Base-by-base conservation (phyloP, 2,329 filamentous ascomycete species). In the Ophiocordyceps camponoti-rufipedis region DNA sequence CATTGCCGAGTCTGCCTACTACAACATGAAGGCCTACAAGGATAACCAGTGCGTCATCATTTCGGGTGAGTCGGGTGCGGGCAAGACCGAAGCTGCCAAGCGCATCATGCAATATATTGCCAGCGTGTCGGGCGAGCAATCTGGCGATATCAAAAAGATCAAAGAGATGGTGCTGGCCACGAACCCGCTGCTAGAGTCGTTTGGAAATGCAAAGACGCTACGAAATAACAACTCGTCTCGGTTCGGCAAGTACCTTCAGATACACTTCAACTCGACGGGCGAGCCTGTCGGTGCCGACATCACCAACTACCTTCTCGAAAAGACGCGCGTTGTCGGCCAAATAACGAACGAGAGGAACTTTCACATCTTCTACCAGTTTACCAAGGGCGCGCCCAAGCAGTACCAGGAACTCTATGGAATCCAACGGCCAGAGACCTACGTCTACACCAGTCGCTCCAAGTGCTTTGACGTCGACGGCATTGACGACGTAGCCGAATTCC, bases 21-120 rank as follows among this genome's bases (percentile, higher is more conserved):
- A 96, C 70, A 96, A 98, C 70, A 96, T 98, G 91, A 96, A 96
- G 64, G 89, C 88, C 42, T 98, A 98, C 72, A 86, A 86, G 58
- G 91, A 96, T 55, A 96, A 96, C 68, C 91, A 98, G 64, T 96
- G 91, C 67, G 89, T 98, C 54, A 98, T 98, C 64, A 98, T 98
- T 55, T 96, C 91, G 5, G 91, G 91, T 60, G 91, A 98, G 67
- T 96, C 91, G 3, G 91, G 91, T 60, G 91, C 91, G 32, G 91
- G 91, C 62, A 98, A 98, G 72, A 98, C 91, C 13, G 91, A 98
- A 65, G 91, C 91, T 5, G 91, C 91, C 49, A 96, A 98, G 74
- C 82, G 89, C 56, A 84, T 98, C 57, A 98, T 98, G 89, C 91
- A 98, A 67, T 98, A 98, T 66, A 96, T 98, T 62, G 91, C 91